These are phyloP conservation scores for Sporisorium exsertum DNA, from an alignment of 1,284 basidiomycete genomes.

Conservation along the genomic window DNA sequence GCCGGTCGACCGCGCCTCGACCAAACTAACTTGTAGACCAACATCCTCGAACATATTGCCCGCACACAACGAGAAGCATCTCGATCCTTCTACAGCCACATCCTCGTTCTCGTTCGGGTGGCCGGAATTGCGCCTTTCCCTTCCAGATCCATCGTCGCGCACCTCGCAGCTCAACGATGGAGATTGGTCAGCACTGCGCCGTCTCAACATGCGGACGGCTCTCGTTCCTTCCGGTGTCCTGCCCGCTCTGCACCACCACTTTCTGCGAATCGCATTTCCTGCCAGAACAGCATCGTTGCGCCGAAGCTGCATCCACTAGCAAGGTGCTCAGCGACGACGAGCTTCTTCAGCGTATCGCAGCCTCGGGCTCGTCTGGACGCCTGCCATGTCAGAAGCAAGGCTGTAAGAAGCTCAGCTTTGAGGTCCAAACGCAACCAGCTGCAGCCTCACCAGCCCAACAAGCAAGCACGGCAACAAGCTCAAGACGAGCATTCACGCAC, in stretches of 20 bases:
- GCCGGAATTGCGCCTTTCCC: no score
- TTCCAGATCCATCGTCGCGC: neutral
- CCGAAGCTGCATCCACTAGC: slow-evolving; percentile 28
- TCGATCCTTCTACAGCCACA: slow-evolving; percentile 7
- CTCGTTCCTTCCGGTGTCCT: slow-evolving; percentile 59
- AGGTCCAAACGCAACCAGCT: slow-evolving; percentile 23
- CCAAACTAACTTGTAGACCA: neutral
- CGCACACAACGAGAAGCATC: slow-evolving; percentile 10
- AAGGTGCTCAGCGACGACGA: slow-evolving; percentile 47
- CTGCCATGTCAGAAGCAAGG: slow-evolving; percentile 59
- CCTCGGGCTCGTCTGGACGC: slow-evolving; percentile 27
- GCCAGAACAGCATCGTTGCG: slow-evolving; percentile 53
- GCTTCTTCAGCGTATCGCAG: slow-evolving; percentile 21
- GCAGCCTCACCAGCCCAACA: neutral
- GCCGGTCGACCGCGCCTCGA: neutral
- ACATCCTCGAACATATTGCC: slow-evolving; percentile 14
- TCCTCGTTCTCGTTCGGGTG: neutral
- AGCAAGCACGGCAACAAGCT: neutral
- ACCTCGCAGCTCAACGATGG: slow-evolving; percentile 29
- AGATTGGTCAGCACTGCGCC: slow-evolving; percentile 55
- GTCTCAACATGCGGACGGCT: slow-evolving; percentile 46
- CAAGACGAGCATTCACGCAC: slow-evolving; percentile 39
- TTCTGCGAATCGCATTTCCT: slow-evolving; percentile 61
- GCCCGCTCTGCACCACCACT: slow-evolving; percentile 43
- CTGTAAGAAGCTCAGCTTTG: slow-evolving; percentile 57